Conservation (phyloP, 164 flowering plant genomes). For the Paratinospora sagittata region DNA sequence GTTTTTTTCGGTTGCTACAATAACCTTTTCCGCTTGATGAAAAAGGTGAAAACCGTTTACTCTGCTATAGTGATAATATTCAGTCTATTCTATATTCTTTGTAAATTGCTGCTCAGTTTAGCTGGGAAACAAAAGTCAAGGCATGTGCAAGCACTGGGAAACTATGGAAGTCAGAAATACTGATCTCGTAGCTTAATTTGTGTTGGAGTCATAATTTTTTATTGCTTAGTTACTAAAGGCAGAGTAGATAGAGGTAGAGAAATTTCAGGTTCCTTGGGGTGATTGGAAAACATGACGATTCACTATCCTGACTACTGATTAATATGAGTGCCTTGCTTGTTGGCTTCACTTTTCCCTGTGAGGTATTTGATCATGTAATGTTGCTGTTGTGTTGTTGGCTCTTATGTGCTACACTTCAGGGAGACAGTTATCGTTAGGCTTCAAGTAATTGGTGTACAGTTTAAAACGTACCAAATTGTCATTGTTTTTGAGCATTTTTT, state of each 20-base stretch:
- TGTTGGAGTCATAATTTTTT: not conserved
- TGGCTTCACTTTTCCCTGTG: not conserved
- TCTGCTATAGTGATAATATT: constrained; percentile 2
- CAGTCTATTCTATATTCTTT: not conserved
- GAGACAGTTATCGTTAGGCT: not conserved
- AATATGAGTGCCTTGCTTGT: not conserved
- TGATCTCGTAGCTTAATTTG: not conserved
- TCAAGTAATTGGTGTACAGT: not conserved
- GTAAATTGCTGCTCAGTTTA: not conserved
- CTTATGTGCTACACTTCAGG: not conserved
- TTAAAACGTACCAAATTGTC: not conserved
- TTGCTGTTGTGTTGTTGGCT: not conserved
- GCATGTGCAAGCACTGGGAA: not conserved
- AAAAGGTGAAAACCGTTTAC: constrained; percentile 54
- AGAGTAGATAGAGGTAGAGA: not conserved
- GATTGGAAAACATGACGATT: not conserved
- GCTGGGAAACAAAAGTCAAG: not conserved
- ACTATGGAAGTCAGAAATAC: not conserved
- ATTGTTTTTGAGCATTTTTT: not conserved
- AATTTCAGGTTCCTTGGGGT: not conserved
- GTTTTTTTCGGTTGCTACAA: constrained; percentile 97
- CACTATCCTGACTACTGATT: not conserved
- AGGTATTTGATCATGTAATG: not conserved
- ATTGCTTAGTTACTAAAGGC: not conserved
- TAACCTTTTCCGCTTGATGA: constrained; percentile 94